phyloP scores from a whole-genome alignment of 2,329 filamentous ascomycete genomes.

The Pseudofabraea citricarpa region DNA sequence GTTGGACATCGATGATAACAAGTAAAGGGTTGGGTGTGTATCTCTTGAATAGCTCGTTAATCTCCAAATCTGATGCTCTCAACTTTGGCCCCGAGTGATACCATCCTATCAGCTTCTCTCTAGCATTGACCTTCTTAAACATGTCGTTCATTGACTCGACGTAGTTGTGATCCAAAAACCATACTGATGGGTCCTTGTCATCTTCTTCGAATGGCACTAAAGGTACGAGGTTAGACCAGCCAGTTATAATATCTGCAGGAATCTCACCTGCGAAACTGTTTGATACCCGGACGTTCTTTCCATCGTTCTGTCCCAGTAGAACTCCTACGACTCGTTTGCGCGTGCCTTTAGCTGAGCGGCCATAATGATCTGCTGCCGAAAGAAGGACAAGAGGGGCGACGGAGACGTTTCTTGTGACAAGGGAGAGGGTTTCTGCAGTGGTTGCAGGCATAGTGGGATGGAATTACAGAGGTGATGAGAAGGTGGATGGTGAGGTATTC shows the following conservation, averaged over 20 bases:
- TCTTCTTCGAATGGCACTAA: slow-evolving; percentile 98
- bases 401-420: slow-evolving; percentile 91
- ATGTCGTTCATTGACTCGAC: slow-evolving; percentile 99
- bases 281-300: slow-evolving; percentile 92
- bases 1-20: slow-evolving; percentile 97
- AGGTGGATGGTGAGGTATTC: slow-evolving; percentile 9
- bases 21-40: slow-evolving; percentile 95
- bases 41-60: slow-evolving; percentile 99
- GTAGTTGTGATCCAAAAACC: slow-evolving; percentile 99
- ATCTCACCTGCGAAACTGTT: slow-evolving; percentile 93
- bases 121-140: slow-evolving; percentile 99
- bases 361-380: slow-evolving; percentile 97
- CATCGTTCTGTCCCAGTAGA: slow-evolving; percentile 90
- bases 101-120: slow-evolving; percentile 99
- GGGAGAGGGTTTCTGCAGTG: slow-evolving; percentile 90
- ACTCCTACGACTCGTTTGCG: slow-evolving; percentile 88
- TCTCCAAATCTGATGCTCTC: slow-evolving; percentile 91
- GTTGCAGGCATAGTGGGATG: slow-evolving; percentile 93
- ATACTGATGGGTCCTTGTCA: slow-evolving; percentile 96
- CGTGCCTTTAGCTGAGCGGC: slow-evolving; percentile 84
- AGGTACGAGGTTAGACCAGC: not conserved
- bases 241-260: not conserved
- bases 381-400: slow-evolving; percentile 97
- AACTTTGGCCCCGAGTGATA: slow-evolving; percentile 98
- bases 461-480: slow-evolving; percentile 11